A percentile compares a stretch with the other conserved stretches of the same genome.
phyloP scores from a whole-genome alignment of 2,329 filamentous ascomycete genomes.

The Fusarium illudens region DNA sequence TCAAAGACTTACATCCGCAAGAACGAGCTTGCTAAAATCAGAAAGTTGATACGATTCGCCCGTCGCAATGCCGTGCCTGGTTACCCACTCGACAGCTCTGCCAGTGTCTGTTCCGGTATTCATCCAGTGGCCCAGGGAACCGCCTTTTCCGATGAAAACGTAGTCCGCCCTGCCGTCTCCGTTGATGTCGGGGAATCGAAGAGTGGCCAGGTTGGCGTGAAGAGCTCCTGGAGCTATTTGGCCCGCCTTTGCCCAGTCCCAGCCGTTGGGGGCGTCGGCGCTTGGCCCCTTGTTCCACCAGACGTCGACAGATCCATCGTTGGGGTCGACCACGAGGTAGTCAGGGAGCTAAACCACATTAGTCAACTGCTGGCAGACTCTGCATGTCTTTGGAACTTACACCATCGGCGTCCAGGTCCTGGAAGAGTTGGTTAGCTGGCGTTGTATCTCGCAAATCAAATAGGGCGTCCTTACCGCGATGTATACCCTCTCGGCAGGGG shows the following conservation, averaged over 20 bases:
- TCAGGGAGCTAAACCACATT: background rate
- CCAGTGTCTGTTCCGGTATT: conserved; percentile 25
- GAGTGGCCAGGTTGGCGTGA: conserved; percentile 34
- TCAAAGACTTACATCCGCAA: conserved; percentile 17
- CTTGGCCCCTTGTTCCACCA: conserved; percentile 12
- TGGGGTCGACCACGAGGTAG: conserved; percentile 1
- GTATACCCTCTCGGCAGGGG: background rate
- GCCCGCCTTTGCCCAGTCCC: conserved; percentile 24
- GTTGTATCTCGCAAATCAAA: too few relatives aligned
- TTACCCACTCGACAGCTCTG: background rate
- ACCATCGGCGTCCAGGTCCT: conserved; percentile 4
- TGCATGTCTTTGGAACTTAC: background rate
- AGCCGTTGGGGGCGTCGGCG: background rate
- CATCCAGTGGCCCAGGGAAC: conserved; percentile 27
- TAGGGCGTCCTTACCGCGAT: background rate
- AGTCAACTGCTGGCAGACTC: background rate
- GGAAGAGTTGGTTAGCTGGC: too few relatives aligned
- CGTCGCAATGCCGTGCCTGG: conserved; percentile 1
- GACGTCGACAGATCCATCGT: background rate
- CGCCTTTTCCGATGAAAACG: conserved; percentile 33
- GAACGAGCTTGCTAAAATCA: background rate
- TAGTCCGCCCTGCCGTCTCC: conserved; percentile 41
- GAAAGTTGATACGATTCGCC: background rate
- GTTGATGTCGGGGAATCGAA: conserved; percentile 40
- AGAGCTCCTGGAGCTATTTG: conserved; percentile 35